phyloP scores from a whole-genome alignment of 2,329 filamentous ascomycete genomes.

The Microsporum ferrugineum region DNA sequence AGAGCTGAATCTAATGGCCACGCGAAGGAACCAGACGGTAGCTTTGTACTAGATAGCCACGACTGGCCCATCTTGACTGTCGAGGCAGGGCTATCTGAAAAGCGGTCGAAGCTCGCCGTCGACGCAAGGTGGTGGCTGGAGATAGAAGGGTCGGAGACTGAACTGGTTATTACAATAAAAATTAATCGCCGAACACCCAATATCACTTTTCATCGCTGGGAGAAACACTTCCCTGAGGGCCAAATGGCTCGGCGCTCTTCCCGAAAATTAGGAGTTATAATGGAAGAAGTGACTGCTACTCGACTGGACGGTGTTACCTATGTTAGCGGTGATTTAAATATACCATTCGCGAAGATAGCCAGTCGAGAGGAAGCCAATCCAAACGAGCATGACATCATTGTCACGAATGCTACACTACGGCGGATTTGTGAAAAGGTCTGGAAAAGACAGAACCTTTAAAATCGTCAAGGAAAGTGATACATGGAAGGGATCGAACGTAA shows the following conservation, averaged over 20 bases:
- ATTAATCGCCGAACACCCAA: not conserved
- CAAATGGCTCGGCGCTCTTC: not conserved
- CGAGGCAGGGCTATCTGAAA: constrained; percentile 2
- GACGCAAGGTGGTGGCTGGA: constrained; percentile 9
- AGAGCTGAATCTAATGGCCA: not conserved
- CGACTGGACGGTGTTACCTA: not conserved
- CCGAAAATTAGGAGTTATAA: not conserved
- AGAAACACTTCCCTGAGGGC: not conserved
- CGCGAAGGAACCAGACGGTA: not conserved
- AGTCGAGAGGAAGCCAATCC: not conserved
- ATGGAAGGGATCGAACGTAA: too few species aligned
- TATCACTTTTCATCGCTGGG: not conserved
- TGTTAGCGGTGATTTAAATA: not conserved
- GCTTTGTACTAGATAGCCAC: not conserved
- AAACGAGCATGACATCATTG: not conserved
- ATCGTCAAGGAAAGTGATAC: not conserved
- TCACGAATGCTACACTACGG: not conserved
- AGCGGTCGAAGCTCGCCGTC: not conserved
- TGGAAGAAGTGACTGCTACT: not conserved
- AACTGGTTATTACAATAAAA: constrained; percentile 7
- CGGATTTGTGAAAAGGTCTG: not conserved
- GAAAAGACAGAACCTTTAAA: not conserved
- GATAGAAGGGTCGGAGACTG: not conserved
- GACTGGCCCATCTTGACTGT: constrained; percentile 5
- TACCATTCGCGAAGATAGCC: not conserved